phyloP scores from a whole-genome alignment of 805 yeast species.

The Yueomyces sinensis region DNA sequence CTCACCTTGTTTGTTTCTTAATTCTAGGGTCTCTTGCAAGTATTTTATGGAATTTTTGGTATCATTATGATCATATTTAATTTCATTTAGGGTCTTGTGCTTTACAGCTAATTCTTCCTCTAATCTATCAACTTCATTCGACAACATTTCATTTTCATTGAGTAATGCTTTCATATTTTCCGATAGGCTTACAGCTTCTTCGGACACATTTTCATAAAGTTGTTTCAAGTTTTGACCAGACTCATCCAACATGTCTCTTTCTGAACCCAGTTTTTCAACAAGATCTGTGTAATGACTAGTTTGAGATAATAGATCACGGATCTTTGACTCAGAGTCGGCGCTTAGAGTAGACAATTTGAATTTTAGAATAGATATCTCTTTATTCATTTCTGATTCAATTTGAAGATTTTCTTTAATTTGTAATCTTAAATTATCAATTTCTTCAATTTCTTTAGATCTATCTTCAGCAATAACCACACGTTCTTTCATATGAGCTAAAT shows the following conservation, averaged over 20 bases:
- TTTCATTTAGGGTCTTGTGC: slow-evolving; percentile 6
- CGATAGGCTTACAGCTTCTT: slow-evolving; percentile 44
- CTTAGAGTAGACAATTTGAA: slow-evolving; percentile 46
- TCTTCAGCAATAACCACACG: slow-evolving; percentile 29
- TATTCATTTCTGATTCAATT: slow-evolving; percentile 52
- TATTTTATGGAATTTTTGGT: slow-evolving; percentile 5
- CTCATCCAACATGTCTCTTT: slow-evolving; percentile 29
- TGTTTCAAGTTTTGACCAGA: slow-evolving; percentile 34
- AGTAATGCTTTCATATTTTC: slow-evolving; percentile 48
- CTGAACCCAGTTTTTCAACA: slow-evolving; percentile 29
- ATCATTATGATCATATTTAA: slow-evolving; percentile 13
- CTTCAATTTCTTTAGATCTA: slow-evolving; percentile 34
- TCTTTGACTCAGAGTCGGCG: slow-evolving; percentile 25
- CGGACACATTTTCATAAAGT: slow-evolving; percentile 31
- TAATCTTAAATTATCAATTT: slow-evolving; percentile 39
- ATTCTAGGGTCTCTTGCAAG: slow-evolving; percentile 18
- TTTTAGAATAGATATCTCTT: slow-evolving; percentile 47
- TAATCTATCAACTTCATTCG: slow-evolving; percentile 37
- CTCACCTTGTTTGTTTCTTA: slow-evolving; percentile 20
- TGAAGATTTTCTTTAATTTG: slow-evolving; percentile 43
- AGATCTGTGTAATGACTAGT: slow-evolving; percentile 29
- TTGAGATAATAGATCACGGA: slow-evolving; percentile 29
- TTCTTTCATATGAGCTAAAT: slow-evolving; percentile 37
- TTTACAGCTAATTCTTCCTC: slow-evolving; percentile 13
- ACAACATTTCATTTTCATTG: slow-evolving; percentile 47